Percentiles rank a stretch among this genome's conserved stretches.
Conservation (phyloP, 257 asterid genomes). For the Przewalskia tangutica region DNA sequence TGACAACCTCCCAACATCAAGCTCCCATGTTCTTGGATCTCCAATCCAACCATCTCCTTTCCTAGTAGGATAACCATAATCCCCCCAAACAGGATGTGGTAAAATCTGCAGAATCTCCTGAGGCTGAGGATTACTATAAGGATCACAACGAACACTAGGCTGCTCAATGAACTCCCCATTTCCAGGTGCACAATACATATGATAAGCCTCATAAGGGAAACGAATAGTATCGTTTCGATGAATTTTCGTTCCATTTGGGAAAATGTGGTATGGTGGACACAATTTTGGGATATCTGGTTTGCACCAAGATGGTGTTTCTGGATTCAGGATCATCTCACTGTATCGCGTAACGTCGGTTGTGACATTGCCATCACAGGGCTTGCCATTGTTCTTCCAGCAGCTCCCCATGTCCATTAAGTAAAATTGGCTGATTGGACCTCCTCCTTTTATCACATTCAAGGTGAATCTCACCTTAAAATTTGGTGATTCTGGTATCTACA, state of each 20-base stretch:
- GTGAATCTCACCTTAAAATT: constrained; percentile 64
- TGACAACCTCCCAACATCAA: constrained; percentile 57
- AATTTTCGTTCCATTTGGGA: constrained; percentile 48
- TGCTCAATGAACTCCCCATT: constrained; percentile 33
- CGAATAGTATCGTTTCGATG: constrained; percentile 38
- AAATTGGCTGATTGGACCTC: constrained; percentile 70
- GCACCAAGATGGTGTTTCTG: constrained; percentile 63
- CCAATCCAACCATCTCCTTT: constrained; percentile 85
- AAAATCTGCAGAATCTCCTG: constrained; percentile 73
- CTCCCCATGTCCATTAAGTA: constrained; percentile 85
- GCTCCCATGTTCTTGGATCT: constrained; percentile 63
- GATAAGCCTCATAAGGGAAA: constrained; percentile 73
- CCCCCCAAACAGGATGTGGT: constrained; percentile 85
- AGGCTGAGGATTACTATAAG: constrained; percentile 77
- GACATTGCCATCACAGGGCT: constrained; percentile 59
- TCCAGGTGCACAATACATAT: constrained; percentile 70
- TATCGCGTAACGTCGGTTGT: constrained; percentile 70
- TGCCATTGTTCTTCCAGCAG: constrained; percentile 89
- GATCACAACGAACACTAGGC: constrained; percentile 55
- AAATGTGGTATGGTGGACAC: constrained; percentile 72
- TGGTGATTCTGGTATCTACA: constrained; percentile 30
- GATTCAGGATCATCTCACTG: constrained; percentile 75
- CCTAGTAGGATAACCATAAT: constrained; percentile 59
- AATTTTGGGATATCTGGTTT: constrained; percentile 18
- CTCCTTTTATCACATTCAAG: constrained; percentile 56